Evolutionary conservation across 352 stramenopile species (phyloP).

Genomic region (Phytophthora aleatoria): DNA sequence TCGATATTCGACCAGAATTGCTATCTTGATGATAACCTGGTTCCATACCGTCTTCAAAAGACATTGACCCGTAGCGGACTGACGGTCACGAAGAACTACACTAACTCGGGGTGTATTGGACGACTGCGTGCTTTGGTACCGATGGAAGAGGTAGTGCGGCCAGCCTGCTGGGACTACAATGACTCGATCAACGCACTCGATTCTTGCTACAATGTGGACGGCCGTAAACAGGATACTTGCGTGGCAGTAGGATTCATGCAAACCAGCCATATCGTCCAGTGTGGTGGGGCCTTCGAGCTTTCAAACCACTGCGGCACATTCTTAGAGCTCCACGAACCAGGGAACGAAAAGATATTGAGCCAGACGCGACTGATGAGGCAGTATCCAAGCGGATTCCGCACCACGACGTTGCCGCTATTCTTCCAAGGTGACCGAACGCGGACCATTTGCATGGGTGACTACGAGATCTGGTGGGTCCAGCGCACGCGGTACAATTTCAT

Average conservation of each 20-base stretch:
- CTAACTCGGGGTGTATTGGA: slow-evolving; percentile 58
- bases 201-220: slow-evolving; percentile 71
- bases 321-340: slow-evolving; percentile 79
- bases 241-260: slow-evolving; percentile 84
- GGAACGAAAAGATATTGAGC: slow-evolving; percentile 68
- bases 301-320: slow-evolving; percentile 87
- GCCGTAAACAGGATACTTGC: slow-evolving; percentile 57
- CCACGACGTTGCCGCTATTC: slow-evolving; percentile 75
- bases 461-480: slow-evolving; percentile 90
- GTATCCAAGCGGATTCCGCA: slow-evolving; percentile 76
- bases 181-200: slow-evolving; percentile 66
- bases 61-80: slow-evolving; percentile 45
- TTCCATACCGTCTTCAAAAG: slow-evolving; percentile 68
- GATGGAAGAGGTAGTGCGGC: slow-evolving; percentile 54
- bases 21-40: slow-evolving; percentile 59
- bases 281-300: slow-evolving; percentile 65
- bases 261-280: slow-evolving; percentile 80
- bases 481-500: slow-evolving; percentile 84
- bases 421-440: slow-evolving; percentile 62
- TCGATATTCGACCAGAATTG: slow-evolving; percentile 76
- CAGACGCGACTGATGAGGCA: slow-evolving; percentile 73
- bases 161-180: slow-evolving; percentile 88
- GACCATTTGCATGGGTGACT: slow-evolving; percentile 73
- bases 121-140: slow-evolving; percentile 53
- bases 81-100: slow-evolving; percentile 55